Percentiles rank a stretch among this genome's conserved stretches.
Conservation (phyloP, 2,329 filamentous ascomycete species). For the Penicillium capsulatum region DNA sequence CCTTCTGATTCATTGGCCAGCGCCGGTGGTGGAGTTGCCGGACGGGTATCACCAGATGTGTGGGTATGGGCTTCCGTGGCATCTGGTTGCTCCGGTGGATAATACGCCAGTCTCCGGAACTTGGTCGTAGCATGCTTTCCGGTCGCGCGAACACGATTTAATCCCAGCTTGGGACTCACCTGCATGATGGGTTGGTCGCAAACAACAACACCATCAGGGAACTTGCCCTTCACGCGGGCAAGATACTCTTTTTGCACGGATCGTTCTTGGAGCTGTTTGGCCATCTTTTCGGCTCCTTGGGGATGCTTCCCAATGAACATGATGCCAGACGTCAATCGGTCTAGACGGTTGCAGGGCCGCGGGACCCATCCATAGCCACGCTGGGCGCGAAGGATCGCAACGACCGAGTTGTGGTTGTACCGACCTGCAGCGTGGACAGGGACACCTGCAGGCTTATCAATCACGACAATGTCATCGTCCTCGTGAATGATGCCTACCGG, state of each 20-base stretch:
- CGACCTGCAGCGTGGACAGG: slow-evolving; percentile 93
- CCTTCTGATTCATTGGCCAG: slow-evolving; percentile 55
- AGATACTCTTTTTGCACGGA: slow-evolving; percentile 95
- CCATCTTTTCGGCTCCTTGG: slow-evolving; percentile 71
- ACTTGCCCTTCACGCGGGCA: slow-evolving; percentile 82
- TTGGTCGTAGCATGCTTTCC: slow-evolving; percentile 87
- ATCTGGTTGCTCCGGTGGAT: slow-evolving; percentile 54
- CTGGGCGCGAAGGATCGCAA: slow-evolving; percentile 88
- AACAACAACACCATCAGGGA: slow-evolving; percentile 84
- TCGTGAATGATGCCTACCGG: slow-evolving; percentile 82
- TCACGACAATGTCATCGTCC: slow-evolving; percentile 88
- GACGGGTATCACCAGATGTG: slow-evolving; percentile 20
- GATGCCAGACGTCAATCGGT: slow-evolving; percentile 88
- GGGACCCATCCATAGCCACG: slow-evolving; percentile 56
- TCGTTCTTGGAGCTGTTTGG: slow-evolving; percentile 69
- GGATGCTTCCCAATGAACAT: slow-evolving; percentile 96
- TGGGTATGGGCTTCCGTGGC: slow-evolving; percentile 19
- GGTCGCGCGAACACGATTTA: slow-evolving; percentile 90
- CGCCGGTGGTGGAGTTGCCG: slow-evolving; percentile 32
- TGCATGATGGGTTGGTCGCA: slow-evolving; percentile 91
- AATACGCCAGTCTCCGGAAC: slow-evolving; percentile 90
- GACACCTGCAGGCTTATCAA: slow-evolving; percentile 92
- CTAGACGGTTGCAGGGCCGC: slow-evolving; percentile 83
- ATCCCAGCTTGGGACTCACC: slow-evolving; percentile 88
- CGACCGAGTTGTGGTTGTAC: slow-evolving; percentile 91